Conservation (phyloP, 768 basidiomycete species). For the Amanita rubescens region DNA sequence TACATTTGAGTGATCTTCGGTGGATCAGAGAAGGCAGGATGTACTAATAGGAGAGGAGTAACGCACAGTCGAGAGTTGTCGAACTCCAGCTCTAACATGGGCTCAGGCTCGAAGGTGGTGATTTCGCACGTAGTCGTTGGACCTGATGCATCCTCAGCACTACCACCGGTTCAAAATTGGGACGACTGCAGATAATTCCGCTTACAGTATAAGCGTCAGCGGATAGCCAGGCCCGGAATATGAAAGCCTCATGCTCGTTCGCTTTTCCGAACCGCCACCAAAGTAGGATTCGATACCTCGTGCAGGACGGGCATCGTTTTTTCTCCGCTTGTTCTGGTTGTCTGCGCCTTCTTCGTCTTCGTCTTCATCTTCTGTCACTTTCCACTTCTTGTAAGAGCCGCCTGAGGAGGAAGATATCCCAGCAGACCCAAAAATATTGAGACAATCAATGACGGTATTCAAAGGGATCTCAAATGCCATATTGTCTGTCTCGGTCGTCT, state of each 20-base stretch:
- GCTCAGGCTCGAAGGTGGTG: conserved; percentile 78
- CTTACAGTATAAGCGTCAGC: conserved; percentile 72
- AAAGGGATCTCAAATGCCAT: conserved; percentile 78
- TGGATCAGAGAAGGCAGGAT: neutral
- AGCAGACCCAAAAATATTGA: conserved; percentile 91
- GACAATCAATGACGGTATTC: conserved; percentile 76
- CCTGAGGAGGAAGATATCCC: conserved; percentile 27
- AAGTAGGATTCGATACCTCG: conserved; percentile 50
- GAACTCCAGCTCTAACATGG: conserved; percentile 73
- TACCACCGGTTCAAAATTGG: conserved; percentile 18
- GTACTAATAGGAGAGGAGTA: neutral
- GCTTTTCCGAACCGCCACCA: conserved; percentile 43
- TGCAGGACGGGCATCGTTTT: conserved; percentile 21
- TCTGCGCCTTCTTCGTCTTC: conserved; percentile 34
- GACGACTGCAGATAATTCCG: conserved; percentile 6
- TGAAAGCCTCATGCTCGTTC: conserved; percentile 80
- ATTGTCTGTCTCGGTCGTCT: conserved; percentile 23
- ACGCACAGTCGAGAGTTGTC: conserved; percentile 56
- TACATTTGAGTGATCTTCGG: conserved; percentile 66
- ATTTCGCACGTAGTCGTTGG: conserved; percentile 87
- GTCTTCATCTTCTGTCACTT: conserved; percentile 37
- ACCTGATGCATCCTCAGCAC: conserved; percentile 71
- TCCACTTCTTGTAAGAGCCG: conserved; percentile 36
- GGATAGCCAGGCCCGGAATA: conserved; percentile 77
- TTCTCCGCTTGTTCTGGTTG: conserved; percentile 12